Conservation (phyloP, 192 early-diverging fungal species). For the Backusella mclennaniae region DNA sequence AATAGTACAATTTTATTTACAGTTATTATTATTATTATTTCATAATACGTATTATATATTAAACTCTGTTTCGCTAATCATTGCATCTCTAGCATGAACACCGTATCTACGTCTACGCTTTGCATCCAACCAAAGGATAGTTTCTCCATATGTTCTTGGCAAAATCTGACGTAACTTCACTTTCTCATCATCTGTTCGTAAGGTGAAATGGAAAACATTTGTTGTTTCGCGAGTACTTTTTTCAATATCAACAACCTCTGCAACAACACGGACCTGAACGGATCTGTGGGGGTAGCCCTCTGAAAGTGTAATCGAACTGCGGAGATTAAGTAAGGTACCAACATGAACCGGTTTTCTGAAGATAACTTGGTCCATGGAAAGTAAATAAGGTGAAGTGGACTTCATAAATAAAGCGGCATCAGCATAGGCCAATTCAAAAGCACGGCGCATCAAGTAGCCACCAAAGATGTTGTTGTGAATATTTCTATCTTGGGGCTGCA, state of each 20-base stretch:
- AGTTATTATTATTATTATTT: not conserved
- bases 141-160: constrained; percentile 81
- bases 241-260: constrained; percentile 75
- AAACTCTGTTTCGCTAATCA: not conserved
- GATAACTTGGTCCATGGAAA: constrained; percentile 74
- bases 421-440: constrained; percentile 81
- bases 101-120: constrained; percentile 49
- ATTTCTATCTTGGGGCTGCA: constrained; percentile 79
- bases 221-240: constrained; percentile 63
- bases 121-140: constrained; percentile 79
- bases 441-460: constrained; percentile 73
- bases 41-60: not conserved
- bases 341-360: constrained; percentile 87
- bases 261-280: constrained; percentile 65
- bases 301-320: constrained; percentile 77
- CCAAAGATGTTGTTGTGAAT: constrained; percentile 83
- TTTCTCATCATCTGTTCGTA: constrained; percentile 34
- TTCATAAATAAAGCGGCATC: constrained; percentile 72
- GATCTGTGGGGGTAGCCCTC: constrained; percentile 54
- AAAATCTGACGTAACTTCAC: constrained; percentile 59
- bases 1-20: not conserved
- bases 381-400: constrained; percentile 46
- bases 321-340: constrained; percentile 73
- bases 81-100: constrained; percentile 7
- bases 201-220: constrained; percentile 89